Evolutionary conservation across 345 rosid species (phyloP).

Genomic region (Arabis hirsuta): DNA sequence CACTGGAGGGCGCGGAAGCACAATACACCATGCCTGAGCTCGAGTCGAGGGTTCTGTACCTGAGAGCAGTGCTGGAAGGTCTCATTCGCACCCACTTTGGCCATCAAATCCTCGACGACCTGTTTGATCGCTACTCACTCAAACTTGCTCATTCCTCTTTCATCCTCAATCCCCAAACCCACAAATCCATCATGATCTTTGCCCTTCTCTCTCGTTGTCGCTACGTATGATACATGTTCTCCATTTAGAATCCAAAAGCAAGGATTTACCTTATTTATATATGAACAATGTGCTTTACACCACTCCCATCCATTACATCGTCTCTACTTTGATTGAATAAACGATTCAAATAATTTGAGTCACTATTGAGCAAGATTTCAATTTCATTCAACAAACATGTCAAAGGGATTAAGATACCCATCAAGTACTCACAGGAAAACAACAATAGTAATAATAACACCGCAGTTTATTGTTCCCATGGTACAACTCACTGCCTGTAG

Average conservation of each 20-base stretch:
- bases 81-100: conserved; percentile 43
- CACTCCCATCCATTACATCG: conserved; percentile 14
- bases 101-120: conserved; percentile 30
- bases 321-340: conserved; percentile 31
- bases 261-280: conserved; percentile 8
- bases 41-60: conserved; percentile 34
- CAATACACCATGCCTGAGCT: conserved; percentile 38
- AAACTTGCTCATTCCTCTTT: conserved; percentile 41
- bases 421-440: conserved; percentile 36
- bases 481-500: conserved; percentile 60
- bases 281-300: conserved; percentile 27
- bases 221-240: conserved; percentile 12
- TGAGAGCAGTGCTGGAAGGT: conserved; percentile 40
- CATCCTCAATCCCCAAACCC: conserved; percentile 33
- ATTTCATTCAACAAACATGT: conserved; percentile 31
- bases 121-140: conserved; percentile 36
- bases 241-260: background rate
- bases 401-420: conserved; percentile 9
- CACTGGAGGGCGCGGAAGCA: conserved; percentile 24
- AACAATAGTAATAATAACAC: conserved; percentile 21
- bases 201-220: conserved; percentile 21
- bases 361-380: conserved; percentile 10
- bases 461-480: conserved; percentile 29
- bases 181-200: conserved; percentile 42
- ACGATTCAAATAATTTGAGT: conserved; percentile 20